Percentiles rank a stretch among this genome's conserved stretches.
Conservation (phyloP, 2,329 filamentous ascomycete species). For the Emmonsiellopsis sp. region DNA sequence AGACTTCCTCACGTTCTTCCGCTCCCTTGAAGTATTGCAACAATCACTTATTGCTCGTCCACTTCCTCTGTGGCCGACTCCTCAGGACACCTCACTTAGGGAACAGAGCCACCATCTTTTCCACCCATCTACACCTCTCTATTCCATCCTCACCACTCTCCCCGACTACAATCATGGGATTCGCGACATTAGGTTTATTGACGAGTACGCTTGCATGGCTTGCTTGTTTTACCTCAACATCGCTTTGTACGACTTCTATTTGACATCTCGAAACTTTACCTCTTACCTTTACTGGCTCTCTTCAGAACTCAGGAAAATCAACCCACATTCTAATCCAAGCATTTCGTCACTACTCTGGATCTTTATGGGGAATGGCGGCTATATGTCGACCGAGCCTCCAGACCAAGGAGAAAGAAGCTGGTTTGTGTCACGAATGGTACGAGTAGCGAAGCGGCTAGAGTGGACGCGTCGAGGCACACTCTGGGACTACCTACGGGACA, state of each 20-base stretch:
- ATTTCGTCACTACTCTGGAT: constrained; percentile 24
- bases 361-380: constrained; percentile 23
- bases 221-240: constrained; percentile 24
- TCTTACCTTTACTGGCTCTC: constrained; percentile 21
- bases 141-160: constrained; percentile 20
- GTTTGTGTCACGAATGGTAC: constrained; percentile 24
- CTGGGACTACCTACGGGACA: constrained; percentile 21
- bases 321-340: constrained; percentile 19
- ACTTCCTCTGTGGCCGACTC: background rate
- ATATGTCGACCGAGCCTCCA: constrained; percentile 12
- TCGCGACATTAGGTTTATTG: constrained; percentile 24
- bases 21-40: constrained; percentile 19
- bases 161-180: constrained; percentile 26
- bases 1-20: constrained; percentile 24
- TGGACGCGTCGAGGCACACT: constrained; percentile 20
- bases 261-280: constrained; percentile 18
- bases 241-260: constrained; percentile 21
- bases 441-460: constrained; percentile 23
- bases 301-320: constrained; percentile 16
- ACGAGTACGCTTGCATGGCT: constrained; percentile 24
- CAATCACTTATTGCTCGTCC: constrained; percentile 12
- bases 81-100: background rate
- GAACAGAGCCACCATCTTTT: constrained; percentile 11
- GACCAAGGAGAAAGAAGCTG: constrained; percentile 22
- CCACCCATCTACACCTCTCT: constrained; percentile 16